phyloP scores from a whole-genome alignment of 345 rosid genomes.

The Rhizophora apiculata region DNA sequence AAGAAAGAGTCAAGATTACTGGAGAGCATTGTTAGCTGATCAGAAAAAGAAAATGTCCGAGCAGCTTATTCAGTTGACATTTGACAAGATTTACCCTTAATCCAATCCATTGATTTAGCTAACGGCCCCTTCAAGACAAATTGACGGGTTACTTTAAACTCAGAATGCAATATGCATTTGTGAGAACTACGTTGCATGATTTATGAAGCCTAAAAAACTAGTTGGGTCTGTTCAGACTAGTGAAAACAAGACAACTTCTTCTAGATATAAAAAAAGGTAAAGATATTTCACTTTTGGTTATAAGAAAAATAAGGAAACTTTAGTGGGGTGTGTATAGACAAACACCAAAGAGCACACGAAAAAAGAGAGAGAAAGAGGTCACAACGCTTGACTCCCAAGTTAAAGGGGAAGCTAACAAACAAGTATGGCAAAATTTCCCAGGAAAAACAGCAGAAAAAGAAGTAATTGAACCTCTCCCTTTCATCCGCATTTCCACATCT shows the following conservation, averaged over 20 bases:
- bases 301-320: slow-evolving; percentile 10
- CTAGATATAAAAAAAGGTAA: not conserved
- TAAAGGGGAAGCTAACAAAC: slow-evolving; percentile 2
- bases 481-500: slow-evolving; percentile 35
- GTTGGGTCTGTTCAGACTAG: too few species aligned
- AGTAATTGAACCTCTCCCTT: slow-evolving; percentile 37
- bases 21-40: not conserved
- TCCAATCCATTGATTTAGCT: too few species aligned
- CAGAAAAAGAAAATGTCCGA: not conserved
- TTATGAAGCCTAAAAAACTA: too few species aligned
- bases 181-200: too few species aligned
- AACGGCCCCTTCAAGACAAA: too few species aligned
- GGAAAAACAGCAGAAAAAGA: slow-evolving; percentile 24
- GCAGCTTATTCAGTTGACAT: not conserved
- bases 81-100: too few species aligned
- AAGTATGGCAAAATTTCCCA: slow-evolving; percentile 2
- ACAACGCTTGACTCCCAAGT: slow-evolving; percentile 22
- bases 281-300: slow-evolving; percentile 3
- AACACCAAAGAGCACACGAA: not conserved
- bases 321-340: not conserved
- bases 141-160: too few species aligned
- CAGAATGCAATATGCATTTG: too few species aligned
- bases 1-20: too few species aligned
- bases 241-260: too few species aligned
- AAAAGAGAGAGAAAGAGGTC: not conserved